Conservation (phyloP, 768 basidiomycete species). For the Tricholoma terreum region DNA sequence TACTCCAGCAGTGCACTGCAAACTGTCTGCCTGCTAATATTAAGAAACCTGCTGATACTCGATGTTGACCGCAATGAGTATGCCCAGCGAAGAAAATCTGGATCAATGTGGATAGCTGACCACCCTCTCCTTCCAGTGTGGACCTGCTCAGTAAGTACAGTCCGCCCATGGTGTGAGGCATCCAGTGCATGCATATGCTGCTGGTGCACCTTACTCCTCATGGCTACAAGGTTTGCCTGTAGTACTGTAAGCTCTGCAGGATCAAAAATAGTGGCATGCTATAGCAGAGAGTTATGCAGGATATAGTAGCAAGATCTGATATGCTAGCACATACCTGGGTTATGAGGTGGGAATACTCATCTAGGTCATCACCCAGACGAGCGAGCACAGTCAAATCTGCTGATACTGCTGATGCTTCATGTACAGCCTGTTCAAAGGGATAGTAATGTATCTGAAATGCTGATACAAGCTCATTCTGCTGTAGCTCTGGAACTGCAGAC, state of each 20-base stretch:
- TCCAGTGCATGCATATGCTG: constrained; percentile 5
- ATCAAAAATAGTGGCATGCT: background rate
- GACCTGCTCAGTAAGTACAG: background rate
- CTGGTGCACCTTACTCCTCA: constrained; percentile 6
- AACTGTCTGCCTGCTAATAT: background rate
- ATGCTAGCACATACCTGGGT: constrained; percentile 6
- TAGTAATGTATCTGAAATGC: constrained; percentile 2
- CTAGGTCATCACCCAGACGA: constrained; percentile 10
- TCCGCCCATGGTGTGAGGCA: constrained; percentile 6
- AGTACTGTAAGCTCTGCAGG: background rate
- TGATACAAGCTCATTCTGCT: background rate
- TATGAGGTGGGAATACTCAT: constrained; percentile 7
- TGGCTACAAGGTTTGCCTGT: constrained; percentile 6
- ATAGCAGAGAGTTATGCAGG: background rate
- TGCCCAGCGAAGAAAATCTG: constrained; percentile 6
- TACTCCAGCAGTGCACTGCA: background rate
- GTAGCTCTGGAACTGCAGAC: background rate
- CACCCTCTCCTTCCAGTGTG: background rate
- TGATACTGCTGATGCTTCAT: background rate
- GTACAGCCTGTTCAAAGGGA: background rate
- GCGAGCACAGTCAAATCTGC: constrained; percentile 10
- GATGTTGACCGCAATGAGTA: constrained; percentile 1
- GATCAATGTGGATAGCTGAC: constrained; percentile 3
- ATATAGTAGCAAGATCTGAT: background rate
- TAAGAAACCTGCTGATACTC: background rate